These are phyloP conservation scores for Gymnopus androsaceus DNA, from an alignment of 1,284 basidiomycete genomes.

Conservation along the genomic window DNA sequence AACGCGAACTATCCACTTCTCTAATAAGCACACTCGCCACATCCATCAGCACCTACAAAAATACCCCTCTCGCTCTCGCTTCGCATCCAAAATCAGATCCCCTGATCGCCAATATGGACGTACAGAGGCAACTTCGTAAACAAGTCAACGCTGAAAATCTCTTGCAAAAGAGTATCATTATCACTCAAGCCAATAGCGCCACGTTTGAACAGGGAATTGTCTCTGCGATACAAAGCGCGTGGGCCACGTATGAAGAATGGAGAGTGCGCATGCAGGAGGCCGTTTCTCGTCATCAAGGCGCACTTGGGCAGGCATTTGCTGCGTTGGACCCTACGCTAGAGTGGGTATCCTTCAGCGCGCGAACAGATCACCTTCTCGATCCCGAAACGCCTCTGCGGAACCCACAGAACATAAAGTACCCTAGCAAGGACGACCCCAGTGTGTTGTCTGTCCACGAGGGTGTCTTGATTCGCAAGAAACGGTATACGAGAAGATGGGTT, in stretches of 20 bases:
- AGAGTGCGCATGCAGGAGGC: conserved; percentile 82
- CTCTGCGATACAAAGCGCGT: conserved; percentile 92
- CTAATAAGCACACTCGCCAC: conserved; percentile 88
- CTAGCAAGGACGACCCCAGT: conserved; percentile 90
- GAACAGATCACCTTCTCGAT: conserved; percentile 94
- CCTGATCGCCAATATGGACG: conserved; percentile 76
- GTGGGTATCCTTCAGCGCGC: conserved; percentile 95
- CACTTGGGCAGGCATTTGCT: conserved; percentile 79
- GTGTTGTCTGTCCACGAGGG: conserved; percentile 90
- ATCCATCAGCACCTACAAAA: conserved; percentile 90
- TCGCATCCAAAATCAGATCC: conserved; percentile 31
- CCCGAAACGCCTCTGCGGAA: conserved; percentile 93
- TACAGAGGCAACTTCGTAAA: conserved; percentile 86
- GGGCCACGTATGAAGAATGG: conserved; percentile 98
- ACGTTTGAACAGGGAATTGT: conserved; percentile 98
- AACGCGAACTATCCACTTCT: conserved; percentile 88
- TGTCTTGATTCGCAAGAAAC: conserved; percentile 94
- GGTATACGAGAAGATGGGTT: conserved; percentile 89
- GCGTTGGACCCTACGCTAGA: conserved; percentile 89
- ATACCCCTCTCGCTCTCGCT: conserved; percentile 85
- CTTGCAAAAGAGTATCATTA: conserved; percentile 97
- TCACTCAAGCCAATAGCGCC: conserved; percentile 98
- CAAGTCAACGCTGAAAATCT: conserved; percentile 98
- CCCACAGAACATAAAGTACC: conserved; percentile 82
- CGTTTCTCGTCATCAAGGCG: conserved; percentile 82